Conservation (phyloP, 1,284 basidiomycete species). For the Gomphus bonarii region DNA sequence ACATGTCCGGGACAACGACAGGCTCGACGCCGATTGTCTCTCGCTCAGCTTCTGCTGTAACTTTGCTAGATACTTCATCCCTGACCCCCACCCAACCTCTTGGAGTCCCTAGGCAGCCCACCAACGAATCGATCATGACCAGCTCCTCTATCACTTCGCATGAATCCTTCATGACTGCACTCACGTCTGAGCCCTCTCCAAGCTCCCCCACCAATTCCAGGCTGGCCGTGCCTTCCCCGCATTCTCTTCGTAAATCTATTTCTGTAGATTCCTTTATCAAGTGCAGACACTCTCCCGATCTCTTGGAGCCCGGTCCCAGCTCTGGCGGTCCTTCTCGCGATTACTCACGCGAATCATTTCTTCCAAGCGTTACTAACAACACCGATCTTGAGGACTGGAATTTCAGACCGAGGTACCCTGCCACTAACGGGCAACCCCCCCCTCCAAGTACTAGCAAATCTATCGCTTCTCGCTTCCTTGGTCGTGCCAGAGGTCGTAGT, state of each 20-base stretch:
- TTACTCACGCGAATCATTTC: background rate
- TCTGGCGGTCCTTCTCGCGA: background rate
- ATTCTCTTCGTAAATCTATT: constrained; percentile 53
- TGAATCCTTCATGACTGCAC: constrained; percentile 25
- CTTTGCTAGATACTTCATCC: background rate
- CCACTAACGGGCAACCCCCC: constrained; percentile 1
- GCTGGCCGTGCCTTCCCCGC: constrained; percentile 16
- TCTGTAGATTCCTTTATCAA: constrained; percentile 65
- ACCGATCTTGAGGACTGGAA: background rate
- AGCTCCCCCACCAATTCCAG: background rate
- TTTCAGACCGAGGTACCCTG: constrained; percentile 15
- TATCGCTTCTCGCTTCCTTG: constrained; percentile 22
- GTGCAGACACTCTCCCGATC: constrained; percentile 29
- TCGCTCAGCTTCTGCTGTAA: background rate
- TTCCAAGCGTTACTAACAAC: background rate
- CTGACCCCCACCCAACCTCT: background rate
- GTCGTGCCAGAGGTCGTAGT: constrained; percentile 45
- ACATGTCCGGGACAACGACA: background rate
- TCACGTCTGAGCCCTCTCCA: constrained; percentile 1
- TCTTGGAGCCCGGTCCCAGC: constrained; percentile 6
- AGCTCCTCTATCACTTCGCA: constrained; percentile 23
- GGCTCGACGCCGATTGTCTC: background rate
- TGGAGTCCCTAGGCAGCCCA: background rate
- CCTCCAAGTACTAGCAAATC: constrained; percentile 16
- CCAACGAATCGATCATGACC: constrained; percentile 1